Conservation (phyloP, 2,329 filamentous ascomycete genomes). For the Xylariaceae sp. region DNA sequence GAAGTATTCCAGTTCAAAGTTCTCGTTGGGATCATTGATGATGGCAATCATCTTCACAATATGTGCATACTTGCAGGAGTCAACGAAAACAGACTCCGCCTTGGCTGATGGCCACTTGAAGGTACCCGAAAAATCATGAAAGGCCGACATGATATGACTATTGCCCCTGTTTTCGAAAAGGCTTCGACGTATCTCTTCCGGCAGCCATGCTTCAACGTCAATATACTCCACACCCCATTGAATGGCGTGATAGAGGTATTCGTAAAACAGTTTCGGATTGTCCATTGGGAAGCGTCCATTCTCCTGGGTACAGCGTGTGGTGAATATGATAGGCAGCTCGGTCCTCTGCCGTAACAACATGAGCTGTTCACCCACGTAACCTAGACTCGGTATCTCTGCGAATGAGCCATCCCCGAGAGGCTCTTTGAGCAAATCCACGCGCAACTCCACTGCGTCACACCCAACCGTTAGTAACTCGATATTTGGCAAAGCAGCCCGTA, state of each 20-base stretch:
- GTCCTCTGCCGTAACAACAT: conserved; percentile 79
- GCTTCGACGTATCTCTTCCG: conserved; percentile 64
- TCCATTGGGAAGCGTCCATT: conserved; percentile 84
- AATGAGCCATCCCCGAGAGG: conserved; percentile 57
- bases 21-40: conserved; percentile 75
- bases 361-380: conserved; percentile 80
- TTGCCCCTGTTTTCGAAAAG: conserved; percentile 67
- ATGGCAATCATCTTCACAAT: conserved; percentile 90
- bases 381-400: conserved; percentile 66
- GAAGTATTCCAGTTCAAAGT: conserved; percentile 88
- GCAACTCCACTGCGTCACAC: conserved; percentile 77
- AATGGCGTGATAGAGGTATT: conserved; percentile 76
- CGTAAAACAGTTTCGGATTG: conserved; percentile 66
- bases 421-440: conserved; percentile 76
- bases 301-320: conserved; percentile 73
- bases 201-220: conserved; percentile 83
- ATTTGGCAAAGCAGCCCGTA: conserved; percentile 75
- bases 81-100: conserved; percentile 65
- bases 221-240: conserved; percentile 90
- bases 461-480: conserved; percentile 83
- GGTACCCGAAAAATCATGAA: conserved; percentile 79
- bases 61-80: conserved; percentile 69
- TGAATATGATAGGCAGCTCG: conserved; percentile 86
- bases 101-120: conserved; percentile 77
- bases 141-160: conserved; percentile 85